Conservation (phyloP, 257 asterid genomes). For the Fraxinus americana region DNA sequence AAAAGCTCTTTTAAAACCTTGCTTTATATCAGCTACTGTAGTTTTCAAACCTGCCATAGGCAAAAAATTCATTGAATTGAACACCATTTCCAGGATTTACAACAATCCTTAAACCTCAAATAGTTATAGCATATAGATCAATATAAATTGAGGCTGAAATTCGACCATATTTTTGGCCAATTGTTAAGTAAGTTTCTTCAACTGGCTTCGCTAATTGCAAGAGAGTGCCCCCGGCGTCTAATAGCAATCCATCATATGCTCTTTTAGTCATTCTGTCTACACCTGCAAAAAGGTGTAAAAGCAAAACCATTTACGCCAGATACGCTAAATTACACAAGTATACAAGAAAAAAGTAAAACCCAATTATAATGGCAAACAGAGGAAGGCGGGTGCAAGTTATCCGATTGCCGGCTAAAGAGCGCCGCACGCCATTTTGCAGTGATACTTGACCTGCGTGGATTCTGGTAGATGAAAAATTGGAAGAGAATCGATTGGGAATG, state of each 20-base stretch:
- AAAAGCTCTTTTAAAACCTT: slow-evolving; percentile 85
- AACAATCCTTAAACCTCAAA: not conserved
- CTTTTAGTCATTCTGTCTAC: slow-evolving; percentile 41
- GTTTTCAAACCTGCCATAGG: slow-evolving; percentile 59
- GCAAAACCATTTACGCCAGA: not conserved
- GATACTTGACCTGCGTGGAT: slow-evolving; percentile 44
- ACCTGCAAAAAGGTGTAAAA: slow-evolving; percentile 29
- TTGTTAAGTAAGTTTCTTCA: slow-evolving; percentile 63
- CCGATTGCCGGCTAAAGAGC: slow-evolving; percentile 16
- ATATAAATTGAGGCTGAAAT: not conserved
- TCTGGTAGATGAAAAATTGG: slow-evolving; percentile 37
- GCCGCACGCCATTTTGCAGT: not conserved
- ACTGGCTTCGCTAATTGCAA: slow-evolving; percentile 84
- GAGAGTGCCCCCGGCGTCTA: slow-evolving; percentile 96
- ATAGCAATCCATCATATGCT: slow-evolving; percentile 72
- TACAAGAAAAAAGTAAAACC: not conserved
- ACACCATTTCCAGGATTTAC: slow-evolving; percentile 15
- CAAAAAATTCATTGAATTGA: not conserved
- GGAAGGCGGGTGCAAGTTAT: not conserved
- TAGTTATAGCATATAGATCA: not conserved
- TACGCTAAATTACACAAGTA: not conserved
- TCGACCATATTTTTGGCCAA: slow-evolving; percentile 83
- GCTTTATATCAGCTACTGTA: slow-evolving; percentile 73
- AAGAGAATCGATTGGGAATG: slow-evolving; percentile 41
- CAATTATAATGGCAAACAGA: not conserved